These are phyloP conservation scores for Luzula sylvatica DNA, from an alignment of 176 grass and related monocot genomes.

Conservation along the genomic window DNA sequence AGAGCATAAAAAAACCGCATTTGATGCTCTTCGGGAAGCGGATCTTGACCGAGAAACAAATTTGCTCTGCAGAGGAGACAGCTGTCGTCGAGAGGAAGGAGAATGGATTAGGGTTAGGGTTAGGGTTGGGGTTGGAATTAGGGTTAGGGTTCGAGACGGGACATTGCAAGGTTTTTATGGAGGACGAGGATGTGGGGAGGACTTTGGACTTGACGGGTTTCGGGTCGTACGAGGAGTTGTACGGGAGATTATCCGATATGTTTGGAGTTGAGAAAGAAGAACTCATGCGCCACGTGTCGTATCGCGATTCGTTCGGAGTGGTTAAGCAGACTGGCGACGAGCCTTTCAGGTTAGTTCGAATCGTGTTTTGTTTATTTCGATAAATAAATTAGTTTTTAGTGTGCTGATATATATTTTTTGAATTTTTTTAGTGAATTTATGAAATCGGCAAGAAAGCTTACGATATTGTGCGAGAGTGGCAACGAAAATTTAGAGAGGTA, in stretches of 20 bases:
- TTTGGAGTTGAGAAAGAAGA: slow-evolving; percentile 65
- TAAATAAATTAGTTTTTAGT: not conserved
- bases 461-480: slow-evolving; percentile 47
- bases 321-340: slow-evolving; percentile 81
- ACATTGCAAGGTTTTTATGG: slow-evolving; percentile 96
- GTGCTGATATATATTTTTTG: not conserved
- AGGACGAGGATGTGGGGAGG: slow-evolving; percentile 83
- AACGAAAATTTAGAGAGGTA: slow-evolving; percentile 45
- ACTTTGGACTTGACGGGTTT: slow-evolving; percentile 68
- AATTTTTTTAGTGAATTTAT: slow-evolving; percentile 60
- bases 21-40: slow-evolving; percentile 86
- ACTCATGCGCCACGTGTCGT: slow-evolving; percentile 78
- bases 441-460: slow-evolving; percentile 60
- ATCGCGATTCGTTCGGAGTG: slow-evolving; percentile 57
- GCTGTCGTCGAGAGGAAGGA: slow-evolving; percentile 26
- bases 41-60: slow-evolving; percentile 82
- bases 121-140: slow-evolving; percentile 32
- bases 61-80: slow-evolving; percentile 42
- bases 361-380: slow-evolving; percentile 8
- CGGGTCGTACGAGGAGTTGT: slow-evolving; percentile 75
- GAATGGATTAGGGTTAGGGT: too few species aligned
- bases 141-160: slow-evolving; percentile 55
- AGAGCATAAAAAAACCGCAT: slow-evolving; percentile 42
- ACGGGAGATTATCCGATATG: slow-evolving; percentile 72
- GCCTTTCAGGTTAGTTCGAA: slow-evolving; percentile 67